Conservation (phyloP, 495 filamentous ascomycete genomes). For the Lichina pygmaea region DNA sequence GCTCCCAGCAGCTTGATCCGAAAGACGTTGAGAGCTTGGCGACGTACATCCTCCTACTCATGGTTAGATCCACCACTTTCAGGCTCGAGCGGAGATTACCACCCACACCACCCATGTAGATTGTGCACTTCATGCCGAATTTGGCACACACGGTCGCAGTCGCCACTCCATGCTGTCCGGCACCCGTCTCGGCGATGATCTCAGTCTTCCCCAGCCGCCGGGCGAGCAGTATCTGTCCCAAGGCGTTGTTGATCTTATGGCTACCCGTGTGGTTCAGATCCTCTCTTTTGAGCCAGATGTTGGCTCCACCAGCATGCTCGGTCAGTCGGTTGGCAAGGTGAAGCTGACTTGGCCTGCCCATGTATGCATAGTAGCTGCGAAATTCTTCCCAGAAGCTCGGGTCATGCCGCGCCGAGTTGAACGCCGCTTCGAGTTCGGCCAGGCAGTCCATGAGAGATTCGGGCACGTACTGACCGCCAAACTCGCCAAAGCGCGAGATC, state of each 20-base stretch:
- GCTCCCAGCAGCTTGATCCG: slow-evolving; percentile 89
- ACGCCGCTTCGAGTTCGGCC: slow-evolving; percentile 72
- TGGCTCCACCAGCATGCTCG: slow-evolving; percentile 66
- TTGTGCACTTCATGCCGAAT: slow-evolving; percentile 84
- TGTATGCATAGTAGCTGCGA: slow-evolving; percentile 88
- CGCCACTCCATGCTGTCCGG: slow-evolving; percentile 90
- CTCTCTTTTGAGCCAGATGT: slow-evolving; percentile 87
- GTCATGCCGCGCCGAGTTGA: slow-evolving; percentile 61
- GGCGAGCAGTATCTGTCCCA: slow-evolving; percentile 72
- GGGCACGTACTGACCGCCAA: slow-evolving; percentile 95
- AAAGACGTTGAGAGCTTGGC: slow-evolving; percentile 89
- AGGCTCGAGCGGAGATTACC: not conserved
- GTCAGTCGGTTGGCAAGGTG: slow-evolving; percentile 75
- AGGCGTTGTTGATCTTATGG: slow-evolving; percentile 94
- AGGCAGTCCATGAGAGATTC: slow-evolving; percentile 96
- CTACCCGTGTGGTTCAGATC: slow-evolving; percentile 59
- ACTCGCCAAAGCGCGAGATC: slow-evolving; percentile 80
- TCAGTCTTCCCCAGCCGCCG: slow-evolving; percentile 62
- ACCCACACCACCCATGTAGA: slow-evolving; percentile 69
- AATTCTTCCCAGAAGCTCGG: slow-evolving; percentile 93
- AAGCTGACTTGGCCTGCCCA: slow-evolving; percentile 78
- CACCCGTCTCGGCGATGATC: slow-evolving; percentile 89
- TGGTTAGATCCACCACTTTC: not conserved
- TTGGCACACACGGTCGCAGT: slow-evolving; percentile 91
- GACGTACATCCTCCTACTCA: slow-evolving; percentile 51